phyloP scores from a whole-genome alignment of 371 early-diverging fungal genomes.

The Funneliformis caledonium region DNA sequence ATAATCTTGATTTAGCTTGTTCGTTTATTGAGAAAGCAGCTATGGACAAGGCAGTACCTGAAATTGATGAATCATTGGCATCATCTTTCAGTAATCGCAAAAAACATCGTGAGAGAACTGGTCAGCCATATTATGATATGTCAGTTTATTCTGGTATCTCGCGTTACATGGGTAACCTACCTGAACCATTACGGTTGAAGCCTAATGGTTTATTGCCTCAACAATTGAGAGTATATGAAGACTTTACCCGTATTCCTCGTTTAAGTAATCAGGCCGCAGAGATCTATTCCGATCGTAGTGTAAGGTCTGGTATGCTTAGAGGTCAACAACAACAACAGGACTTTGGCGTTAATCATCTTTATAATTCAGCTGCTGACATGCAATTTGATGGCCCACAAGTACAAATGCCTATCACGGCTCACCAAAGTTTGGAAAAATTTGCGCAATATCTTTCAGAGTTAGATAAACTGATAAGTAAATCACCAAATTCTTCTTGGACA shows the following conservation, averaged over 20 bases:
- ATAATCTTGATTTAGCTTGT: constrained; percentile 92
- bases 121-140: constrained; percentile 90
- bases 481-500: constrained; percentile 61
- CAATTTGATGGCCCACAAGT: constrained; percentile 45
- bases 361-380: constrained; percentile 44
- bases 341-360: constrained; percentile 46
- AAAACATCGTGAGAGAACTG: constrained; percentile 87
- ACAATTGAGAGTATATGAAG: constrained; percentile 75
- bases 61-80: constrained; percentile 82
- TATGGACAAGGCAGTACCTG: constrained; percentile 85
- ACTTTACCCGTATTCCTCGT: constrained; percentile 62
- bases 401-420: constrained; percentile 50
- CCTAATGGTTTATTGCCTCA: constrained; percentile 76
- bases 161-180: constrained; percentile 81
- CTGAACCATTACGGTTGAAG: constrained; percentile 83
- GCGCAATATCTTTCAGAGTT: constrained; percentile 73
- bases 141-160: constrained; percentile 67
- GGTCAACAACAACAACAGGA: constrained; percentile 45
- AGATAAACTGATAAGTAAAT: constrained; percentile 68
- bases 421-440: constrained; percentile 71
- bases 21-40: constrained; percentile 92
- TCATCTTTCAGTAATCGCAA: constrained; percentile 72
- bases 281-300: constrained; percentile 41
- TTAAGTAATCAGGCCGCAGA: constrained; percentile 51
- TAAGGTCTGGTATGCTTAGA: constrained; percentile 45